Evolutionary conservation across 2,329 filamentous ascomycete genomes (phyloP).

Genomic region (Dactylonectria macrodidyma): DNA sequence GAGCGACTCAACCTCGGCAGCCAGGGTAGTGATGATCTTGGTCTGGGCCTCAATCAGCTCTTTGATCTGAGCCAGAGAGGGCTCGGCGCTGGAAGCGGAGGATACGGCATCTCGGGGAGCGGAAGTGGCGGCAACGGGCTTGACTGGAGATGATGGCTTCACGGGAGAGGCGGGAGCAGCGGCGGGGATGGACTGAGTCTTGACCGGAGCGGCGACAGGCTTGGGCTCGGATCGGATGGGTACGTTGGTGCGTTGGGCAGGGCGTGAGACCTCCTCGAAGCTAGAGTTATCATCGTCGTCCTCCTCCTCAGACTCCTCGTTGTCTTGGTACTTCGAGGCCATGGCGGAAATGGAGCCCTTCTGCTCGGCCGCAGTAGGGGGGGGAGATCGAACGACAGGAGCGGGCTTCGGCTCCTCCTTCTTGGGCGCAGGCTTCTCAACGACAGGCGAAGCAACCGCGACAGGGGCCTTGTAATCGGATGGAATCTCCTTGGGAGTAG

Average conservation of each 20-base stretch:
- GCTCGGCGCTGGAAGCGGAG: conserved; percentile 64
- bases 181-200: conserved; percentile 41
- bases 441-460: conserved; percentile 59
- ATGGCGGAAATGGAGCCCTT: conserved; percentile 88
- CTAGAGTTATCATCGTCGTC: conserved; percentile 79
- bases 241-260: conserved; percentile 72
- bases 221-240: conserved; percentile 58
- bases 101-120: conserved; percentile 46
- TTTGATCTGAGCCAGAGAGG: conserved; percentile 83
- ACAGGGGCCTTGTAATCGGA: conserved; percentile 73
- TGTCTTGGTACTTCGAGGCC: conserved; percentile 88
- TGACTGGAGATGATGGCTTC: conserved; percentile 54
- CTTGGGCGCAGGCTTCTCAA: conserved; percentile 56
- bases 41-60: conserved; percentile 82
- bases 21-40: conserved; percentile 79
- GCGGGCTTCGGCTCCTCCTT: conserved; percentile 64
- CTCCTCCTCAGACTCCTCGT: conserved; percentile 73
- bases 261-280: conserved; percentile 89
- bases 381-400: conserved; percentile 60
- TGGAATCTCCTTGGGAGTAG: conserved; percentile 82
- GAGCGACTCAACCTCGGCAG: conserved; percentile 82
- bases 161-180: conserved; percentile 41
- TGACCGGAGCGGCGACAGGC: conserved; percentile 55
- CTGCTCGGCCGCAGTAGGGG: conserved; percentile 85
- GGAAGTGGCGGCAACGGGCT: conserved; percentile 49